Evolutionary conservation across 2,329 filamentous ascomycete genomes (phyloP).

Genomic region (Xylariales sp.): DNA sequence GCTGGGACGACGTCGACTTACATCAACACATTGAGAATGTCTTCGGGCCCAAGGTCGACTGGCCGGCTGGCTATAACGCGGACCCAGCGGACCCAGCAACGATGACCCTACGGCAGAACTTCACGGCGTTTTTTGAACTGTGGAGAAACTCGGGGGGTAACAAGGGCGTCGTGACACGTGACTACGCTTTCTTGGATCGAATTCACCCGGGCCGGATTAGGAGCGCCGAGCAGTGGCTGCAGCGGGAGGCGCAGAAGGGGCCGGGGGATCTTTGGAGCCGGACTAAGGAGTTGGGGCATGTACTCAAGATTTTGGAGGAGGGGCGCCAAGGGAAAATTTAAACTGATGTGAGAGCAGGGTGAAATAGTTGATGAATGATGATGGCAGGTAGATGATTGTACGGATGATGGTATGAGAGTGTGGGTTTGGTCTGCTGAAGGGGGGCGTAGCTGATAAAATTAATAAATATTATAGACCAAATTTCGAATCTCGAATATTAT

Average conservation of each 20-base stretch:
- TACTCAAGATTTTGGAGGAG: slow-evolving; percentile 17
- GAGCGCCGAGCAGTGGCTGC: slow-evolving; percentile 17
- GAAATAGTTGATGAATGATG: neutral
- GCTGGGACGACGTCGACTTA: slow-evolving; percentile 15
- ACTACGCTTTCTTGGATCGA: slow-evolving; percentile 17
- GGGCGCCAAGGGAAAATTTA: slow-evolving; percentile 4
- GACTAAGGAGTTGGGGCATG: slow-evolving; percentile 13
- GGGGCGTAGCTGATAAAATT: no score
- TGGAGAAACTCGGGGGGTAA: slow-evolving; percentile 8
- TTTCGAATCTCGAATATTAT: neutral
- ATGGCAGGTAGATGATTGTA: no score
- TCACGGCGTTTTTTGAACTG: slow-evolving; percentile 16
- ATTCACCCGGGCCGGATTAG: slow-evolving; percentile 20
- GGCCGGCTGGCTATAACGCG: slow-evolving; percentile 14
- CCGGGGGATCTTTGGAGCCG: slow-evolving; percentile 21
- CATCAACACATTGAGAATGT: neutral
- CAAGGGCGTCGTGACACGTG: neutral
- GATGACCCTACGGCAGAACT: slow-evolving; percentile 14
- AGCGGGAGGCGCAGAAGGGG: slow-evolving; percentile 14
- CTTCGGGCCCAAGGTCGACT: slow-evolving; percentile 16
- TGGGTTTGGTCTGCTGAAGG: no score
- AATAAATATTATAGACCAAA: no score
- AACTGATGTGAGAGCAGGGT: neutral
- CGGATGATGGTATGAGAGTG: no score
- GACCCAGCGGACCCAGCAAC: slow-evolving; percentile 16